phyloP scores from a whole-genome alignment of 768 basidiomycete species.

The Neoboletus subvelutipes region DNA sequence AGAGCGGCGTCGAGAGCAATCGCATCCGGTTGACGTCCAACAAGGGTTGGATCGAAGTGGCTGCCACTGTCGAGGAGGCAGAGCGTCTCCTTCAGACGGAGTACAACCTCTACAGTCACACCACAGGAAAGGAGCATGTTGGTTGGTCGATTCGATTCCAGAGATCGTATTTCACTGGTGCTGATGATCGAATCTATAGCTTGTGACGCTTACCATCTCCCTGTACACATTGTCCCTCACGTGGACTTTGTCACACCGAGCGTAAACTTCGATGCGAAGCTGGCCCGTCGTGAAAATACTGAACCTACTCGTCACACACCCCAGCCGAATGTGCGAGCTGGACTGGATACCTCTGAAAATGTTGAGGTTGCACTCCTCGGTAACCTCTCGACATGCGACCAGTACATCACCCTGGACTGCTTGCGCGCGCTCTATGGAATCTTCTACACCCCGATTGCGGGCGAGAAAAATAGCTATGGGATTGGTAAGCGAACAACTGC shows the following conservation, averaged over 20 bases:
- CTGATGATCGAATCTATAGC: constrained; percentile 18
- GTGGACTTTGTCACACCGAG: constrained; percentile 36
- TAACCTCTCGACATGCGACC: constrained; percentile 24
- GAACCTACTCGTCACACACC: constrained; percentile 17
- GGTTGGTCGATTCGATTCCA: constrained; percentile 23
- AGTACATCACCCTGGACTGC: constrained; percentile 32
- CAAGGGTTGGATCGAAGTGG: constrained; percentile 29
- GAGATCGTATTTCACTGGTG: neutral
- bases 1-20: too few relatives aligned
- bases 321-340: constrained; percentile 10
- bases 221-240: constrained; percentile 31
- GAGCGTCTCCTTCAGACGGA: constrained; percentile 33
- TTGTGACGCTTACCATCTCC: constrained; percentile 36
- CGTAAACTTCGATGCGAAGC: constrained; percentile 32
- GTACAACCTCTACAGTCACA: constrained; percentile 34
- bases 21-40: constrained; percentile 22
- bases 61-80: constrained; percentile 32
- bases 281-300: constrained; percentile 15
- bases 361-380: constrained; percentile 1
- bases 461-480: constrained; percentile 26
- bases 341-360: constrained; percentile 24
- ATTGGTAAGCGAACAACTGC: constrained; percentile 20
- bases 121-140: constrained; percentile 26
- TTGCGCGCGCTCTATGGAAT: constrained; percentile 32
- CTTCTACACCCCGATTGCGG: constrained; percentile 12